phyloP scores from a whole-genome alignment of 345 rosid genomes.

The Salix viminalis region DNA sequence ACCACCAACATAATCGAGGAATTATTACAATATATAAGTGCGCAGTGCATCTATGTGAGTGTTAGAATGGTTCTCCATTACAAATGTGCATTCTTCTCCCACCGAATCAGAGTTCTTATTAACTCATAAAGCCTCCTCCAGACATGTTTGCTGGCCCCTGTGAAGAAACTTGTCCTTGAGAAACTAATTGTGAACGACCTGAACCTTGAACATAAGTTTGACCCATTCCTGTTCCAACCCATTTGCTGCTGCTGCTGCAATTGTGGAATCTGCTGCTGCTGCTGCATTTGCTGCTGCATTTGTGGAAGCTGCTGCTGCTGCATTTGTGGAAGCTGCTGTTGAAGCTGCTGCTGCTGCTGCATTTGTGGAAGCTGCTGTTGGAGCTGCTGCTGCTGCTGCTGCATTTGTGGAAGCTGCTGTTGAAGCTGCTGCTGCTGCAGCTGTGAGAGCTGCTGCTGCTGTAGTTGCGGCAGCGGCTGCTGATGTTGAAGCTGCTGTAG shows the following conservation, averaged over 20 bases:
- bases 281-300: constrained; percentile 12
- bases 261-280: constrained; percentile 1
- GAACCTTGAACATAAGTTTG: constrained; percentile 74
- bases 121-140: constrained; percentile 45
- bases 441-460: constrained; percentile 8
- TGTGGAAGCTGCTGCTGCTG: constrained; percentile 21
- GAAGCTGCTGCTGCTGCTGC: constrained; percentile 36
- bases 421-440: constrained; percentile 19
- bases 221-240: constrained; percentile 72
- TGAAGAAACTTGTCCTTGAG: constrained; percentile 65
- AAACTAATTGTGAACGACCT: constrained; percentile 47
- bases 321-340: constrained; percentile 23
- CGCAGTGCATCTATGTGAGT: not conserved
- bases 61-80: not conserved
- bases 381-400: constrained; percentile 9
- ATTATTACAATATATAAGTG: too few relatives aligned
- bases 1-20: not conserved
- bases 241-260: constrained; percentile 51
- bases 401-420: constrained; percentile 21
- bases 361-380: constrained; percentile 18
- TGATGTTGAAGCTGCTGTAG: constrained; percentile 18
- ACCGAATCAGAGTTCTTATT: not conserved
- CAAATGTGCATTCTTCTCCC: not conserved
- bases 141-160: constrained; percentile 70
- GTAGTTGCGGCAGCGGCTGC: not conserved